These are phyloP conservation scores for Hypoxylon lenormandii DNA, from an alignment of 495 filamentous ascomycete species.

Conservation along the genomic window DNA sequence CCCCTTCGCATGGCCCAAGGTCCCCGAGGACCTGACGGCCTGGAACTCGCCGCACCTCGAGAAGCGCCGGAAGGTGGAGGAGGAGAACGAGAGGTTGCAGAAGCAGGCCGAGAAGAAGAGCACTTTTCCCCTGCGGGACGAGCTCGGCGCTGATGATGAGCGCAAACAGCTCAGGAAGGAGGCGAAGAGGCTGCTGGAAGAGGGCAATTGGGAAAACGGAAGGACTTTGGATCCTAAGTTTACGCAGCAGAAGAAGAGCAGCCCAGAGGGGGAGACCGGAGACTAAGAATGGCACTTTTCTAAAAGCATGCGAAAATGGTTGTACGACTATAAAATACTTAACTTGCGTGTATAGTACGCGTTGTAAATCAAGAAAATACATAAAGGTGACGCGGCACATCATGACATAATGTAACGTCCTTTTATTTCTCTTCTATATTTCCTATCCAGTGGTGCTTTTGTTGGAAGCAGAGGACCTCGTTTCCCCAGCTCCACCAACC, in stretches of 20 bases:
- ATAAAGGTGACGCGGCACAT: constrained; percentile 7
- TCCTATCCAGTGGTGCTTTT: constrained; percentile 72
- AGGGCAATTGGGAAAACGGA: constrained; percentile 54
- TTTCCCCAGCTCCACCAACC: constrained; percentile 93
- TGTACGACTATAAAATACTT: constrained; percentile 43
- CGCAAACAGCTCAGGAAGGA: constrained; percentile 61
- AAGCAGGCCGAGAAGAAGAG: constrained; percentile 29
- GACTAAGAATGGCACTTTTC: neutral
- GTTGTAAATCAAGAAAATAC: constrained; percentile 13
- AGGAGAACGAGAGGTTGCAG: constrained; percentile 54
- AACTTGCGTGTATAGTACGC: constrained; percentile 24
- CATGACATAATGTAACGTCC: constrained; percentile 15
- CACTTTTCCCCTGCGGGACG: constrained; percentile 45
- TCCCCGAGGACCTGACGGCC: constrained; percentile 64
- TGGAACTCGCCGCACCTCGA: constrained; percentile 36
- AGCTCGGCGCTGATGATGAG: constrained; percentile 51
- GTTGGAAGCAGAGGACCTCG: constrained; percentile 85
- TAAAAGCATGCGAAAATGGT: neutral
- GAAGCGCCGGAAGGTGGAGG: constrained; percentile 60
- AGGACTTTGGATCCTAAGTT: constrained; percentile 50
- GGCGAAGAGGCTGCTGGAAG: constrained; percentile 68
- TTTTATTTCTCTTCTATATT: constrained; percentile 13
- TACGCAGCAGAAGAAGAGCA: constrained; percentile 33
- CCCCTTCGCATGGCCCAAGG: constrained; percentile 70
- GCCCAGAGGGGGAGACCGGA: neutral